phyloP scores from a whole-genome alignment of 129 eudicot genomes.

The Silybum marianum region DNA sequence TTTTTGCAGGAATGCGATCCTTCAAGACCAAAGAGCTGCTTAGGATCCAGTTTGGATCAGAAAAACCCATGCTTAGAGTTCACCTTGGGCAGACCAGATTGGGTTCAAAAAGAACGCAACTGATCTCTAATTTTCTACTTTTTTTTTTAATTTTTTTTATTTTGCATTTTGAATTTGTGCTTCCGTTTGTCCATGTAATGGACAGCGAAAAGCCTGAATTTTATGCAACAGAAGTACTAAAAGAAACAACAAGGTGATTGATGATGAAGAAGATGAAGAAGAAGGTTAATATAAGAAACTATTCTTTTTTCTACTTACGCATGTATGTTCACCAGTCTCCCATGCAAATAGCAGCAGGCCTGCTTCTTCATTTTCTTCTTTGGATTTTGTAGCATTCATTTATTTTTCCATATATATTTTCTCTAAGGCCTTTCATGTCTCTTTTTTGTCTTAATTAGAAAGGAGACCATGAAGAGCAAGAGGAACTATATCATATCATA shows the following conservation, averaged over 20 bases:
- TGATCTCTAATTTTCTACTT: slow-evolving; percentile 14
- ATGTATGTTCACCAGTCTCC: slow-evolving; percentile 19
- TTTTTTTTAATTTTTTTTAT: background rate
- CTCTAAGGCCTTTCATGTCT: slow-evolving; percentile 24
- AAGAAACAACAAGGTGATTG: slow-evolving; percentile 32
- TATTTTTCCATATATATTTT: slow-evolving; percentile 25
- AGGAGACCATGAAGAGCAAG: slow-evolving; percentile 22
- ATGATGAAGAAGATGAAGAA: slow-evolving; percentile 34
- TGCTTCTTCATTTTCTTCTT: slow-evolving; percentile 40
- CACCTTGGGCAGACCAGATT: slow-evolving; percentile 78
- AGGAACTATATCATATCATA: slow-evolving; percentile 19
- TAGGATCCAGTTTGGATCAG: slow-evolving; percentile 40
- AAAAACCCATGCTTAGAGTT: slow-evolving; percentile 79
- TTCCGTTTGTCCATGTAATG: slow-evolving; percentile 22
- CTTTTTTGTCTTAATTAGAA: slow-evolving; percentile 14
- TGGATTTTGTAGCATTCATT: slow-evolving; percentile 28
- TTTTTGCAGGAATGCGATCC: slow-evolving; percentile 57
- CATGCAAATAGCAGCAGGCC: slow-evolving; percentile 25
- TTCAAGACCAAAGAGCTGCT: slow-evolving; percentile 43
- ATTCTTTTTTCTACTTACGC: slow-evolving; percentile 8
- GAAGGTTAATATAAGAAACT: slow-evolving; percentile 26
- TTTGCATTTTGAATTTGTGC: slow-evolving; percentile 24
- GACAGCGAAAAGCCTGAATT: slow-evolving; percentile 23
- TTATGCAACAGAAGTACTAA: slow-evolving; percentile 25
- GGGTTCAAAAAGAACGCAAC: slow-evolving; percentile 43